These are phyloP conservation scores for Talaromyces thailandensis DNA, from an alignment of 495 filamentous ascomycete species.

Conservation along the genomic window DNA sequence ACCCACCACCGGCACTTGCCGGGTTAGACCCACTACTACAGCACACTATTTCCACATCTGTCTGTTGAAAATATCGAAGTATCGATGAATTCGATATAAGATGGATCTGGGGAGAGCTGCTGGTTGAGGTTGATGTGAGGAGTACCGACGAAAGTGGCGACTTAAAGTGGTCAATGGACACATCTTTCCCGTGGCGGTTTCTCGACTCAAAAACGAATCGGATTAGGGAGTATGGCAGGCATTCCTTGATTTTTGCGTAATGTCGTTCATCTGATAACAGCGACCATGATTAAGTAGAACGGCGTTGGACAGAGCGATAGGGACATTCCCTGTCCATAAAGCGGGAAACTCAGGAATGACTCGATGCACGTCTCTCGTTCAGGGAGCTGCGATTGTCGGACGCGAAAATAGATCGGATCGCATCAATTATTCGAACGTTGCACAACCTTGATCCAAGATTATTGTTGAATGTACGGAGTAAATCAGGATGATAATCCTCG, in stretches of 20 bases:
- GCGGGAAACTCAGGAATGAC: not conserved
- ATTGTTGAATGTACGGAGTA: not conserved
- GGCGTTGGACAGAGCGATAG: not conserved
- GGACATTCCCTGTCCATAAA: not conserved
- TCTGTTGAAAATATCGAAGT: not conserved
- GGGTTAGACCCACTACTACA: not conserved
- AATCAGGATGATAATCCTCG: not conserved
- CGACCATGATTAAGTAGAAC: not conserved
- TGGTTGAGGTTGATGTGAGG: not conserved
- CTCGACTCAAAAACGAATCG: not conserved
- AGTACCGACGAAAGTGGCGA: not conserved
- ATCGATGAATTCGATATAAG: not conserved
- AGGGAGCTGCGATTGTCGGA: not conserved
- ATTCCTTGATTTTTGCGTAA: not conserved
- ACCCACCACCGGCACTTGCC: not conserved
- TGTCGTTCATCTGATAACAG: not conserved
- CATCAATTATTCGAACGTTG: not conserved
- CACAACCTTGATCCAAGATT: not conserved
- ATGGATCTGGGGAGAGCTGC: not conserved
- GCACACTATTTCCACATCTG: not conserved
- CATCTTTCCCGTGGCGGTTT: not conserved
- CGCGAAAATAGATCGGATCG: not conserved
- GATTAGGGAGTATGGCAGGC: not conserved
- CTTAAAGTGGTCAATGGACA: not conserved
- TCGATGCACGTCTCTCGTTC: not conserved